Percentiles rank a stretch among this genome's conserved stretches.
These are phyloP conservation scores for Hymenoscyphus occultus DNA, from an alignment of 2,329 filamentous ascomycete genomes.

Conservation along the genomic window DNA sequence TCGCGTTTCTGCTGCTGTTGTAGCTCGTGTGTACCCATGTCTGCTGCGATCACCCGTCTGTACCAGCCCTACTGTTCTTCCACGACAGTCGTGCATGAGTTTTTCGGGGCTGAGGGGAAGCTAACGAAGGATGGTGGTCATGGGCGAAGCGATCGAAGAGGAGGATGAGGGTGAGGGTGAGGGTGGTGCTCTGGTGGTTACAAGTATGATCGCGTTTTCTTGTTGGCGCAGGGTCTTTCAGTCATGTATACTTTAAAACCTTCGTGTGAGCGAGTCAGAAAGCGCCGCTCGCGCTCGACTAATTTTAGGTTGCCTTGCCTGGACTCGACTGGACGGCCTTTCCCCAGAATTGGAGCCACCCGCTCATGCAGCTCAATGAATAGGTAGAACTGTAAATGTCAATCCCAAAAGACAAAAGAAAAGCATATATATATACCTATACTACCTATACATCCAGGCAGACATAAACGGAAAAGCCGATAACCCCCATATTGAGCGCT, in stretches of 20 bases:
- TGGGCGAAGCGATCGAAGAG: neutral
- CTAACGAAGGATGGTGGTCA: neutral
- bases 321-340: neutral
- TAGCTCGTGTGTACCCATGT: conserved; percentile 14
- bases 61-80: conserved; percentile 4
- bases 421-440: no score
- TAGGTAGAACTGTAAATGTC: no score
- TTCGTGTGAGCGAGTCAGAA: conserved; percentile 3
- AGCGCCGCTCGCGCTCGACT: neutral
- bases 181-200: neutral
- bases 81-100: conserved; percentile 1
- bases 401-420: no score
- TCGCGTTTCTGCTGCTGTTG: conserved; percentile 22
- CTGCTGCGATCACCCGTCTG: conserved; percentile 14
- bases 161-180: neutral
- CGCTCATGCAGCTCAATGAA: neutral
- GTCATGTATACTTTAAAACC: conserved; percentile 5
- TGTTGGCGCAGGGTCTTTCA: neutral
- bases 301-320: neutral
- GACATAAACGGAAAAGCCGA: no score
- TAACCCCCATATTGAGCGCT: no score
- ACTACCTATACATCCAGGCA: no score
- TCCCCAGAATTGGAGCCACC: neutral
- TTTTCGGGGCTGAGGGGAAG: neutral
- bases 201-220: neutral